Evolutionary conservation across 768 basidiomycete genomes (phyloP), one percentile per base, ranked within the genome.

Genomic region (Lactifluus subvellereus): DNA sequence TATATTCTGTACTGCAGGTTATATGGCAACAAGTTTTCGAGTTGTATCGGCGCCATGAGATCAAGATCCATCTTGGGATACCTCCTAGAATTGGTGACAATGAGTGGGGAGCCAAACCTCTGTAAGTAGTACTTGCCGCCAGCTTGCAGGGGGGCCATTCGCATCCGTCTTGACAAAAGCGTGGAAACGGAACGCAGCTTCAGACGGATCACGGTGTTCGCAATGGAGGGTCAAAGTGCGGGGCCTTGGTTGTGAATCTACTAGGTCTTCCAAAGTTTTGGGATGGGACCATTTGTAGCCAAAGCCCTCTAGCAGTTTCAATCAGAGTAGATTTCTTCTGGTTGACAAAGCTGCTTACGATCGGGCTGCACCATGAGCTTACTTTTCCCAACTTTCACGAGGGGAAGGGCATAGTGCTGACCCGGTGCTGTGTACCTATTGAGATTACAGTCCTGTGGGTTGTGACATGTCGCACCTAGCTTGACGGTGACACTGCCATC

Each of bases 1-100:
- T 94, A 98, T 38, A 98, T 89, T n/a, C 94, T 84, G 76, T 97
- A 99, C 69, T 94, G 88, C 55, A 98, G 74, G 69, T 98, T 94
- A 75, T 88, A 97, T 0, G 97, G 97, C 27, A 98, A 77, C 20
- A 98, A 77, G 71, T 99, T 99, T 75, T 99, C 96, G 10, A 99
- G 77, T 71, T 99, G 96, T 32, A 99, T 80, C 0, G 97, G 97
- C 14, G 97, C 94, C 40, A 93, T 86, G 50, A 99, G 84, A 63
- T 84, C 88, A 54, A 99, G 78, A 51, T 84, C 86, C 61, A 98
- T 84, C 72, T 86, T 88, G 2, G 97, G 96, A 66, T 89, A 88
- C 74, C 84, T 86, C 62, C 94, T 97, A 71, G 1, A 60, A 45
- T 57, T 16, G 55, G 45, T 10, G 9, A 52, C 48, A 18, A 38